Base-by-base conservation (phyloP, 129 eudicot species). In the Flaveria ramosissima region DNA sequence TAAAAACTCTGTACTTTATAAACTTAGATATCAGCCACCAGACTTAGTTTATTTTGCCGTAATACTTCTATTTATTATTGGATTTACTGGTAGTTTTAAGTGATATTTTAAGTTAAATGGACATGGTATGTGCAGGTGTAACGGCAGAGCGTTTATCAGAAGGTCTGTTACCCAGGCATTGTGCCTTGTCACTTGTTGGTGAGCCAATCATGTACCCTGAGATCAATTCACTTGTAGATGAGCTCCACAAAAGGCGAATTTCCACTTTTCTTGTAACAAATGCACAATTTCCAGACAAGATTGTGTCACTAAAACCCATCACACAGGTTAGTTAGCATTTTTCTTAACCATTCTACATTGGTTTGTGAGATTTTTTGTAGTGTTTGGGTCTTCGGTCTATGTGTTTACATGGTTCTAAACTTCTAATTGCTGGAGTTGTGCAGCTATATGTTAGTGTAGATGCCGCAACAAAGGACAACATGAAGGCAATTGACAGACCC, bases 131-230 rank as follows among this genome's bases (percentile, higher is more conserved):
- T 77, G 73, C 85, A 95, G 99, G 99, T 81, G 99, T 95, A 36
- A 86, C 86, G 81, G 85, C 90, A 41, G 95, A 95, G 86, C 95
- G 92, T 21, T 72, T 95, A 43, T 68, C 84, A 43, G 97, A 92
- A 81, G 99, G 99, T 52, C 86, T 95, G 83, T 80, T 79, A 66
- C 97, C 97, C 13, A 86, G 94, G 82, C 99, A 95, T 79, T 92
- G 99, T 88, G 99, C 99, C 21, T 84, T 95, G 65, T 95, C 99
- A 41, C 97, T 95, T 30, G 99, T 95, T 71, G 99, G 99, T 68
- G 99, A 95, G 83, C 99, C 99, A 70, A 95, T 95, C 53, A 95
- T 92, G 99, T 95, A 95, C 52, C 99, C 99, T 3, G 97, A 89
- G 78, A 95, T 95, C 68, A 95, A 95, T 66, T 24, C 91, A 68